These are phyloP conservation scores for Epicoccum nigrum DNA, from an alignment of 2,329 filamentous ascomycete genomes.

Conservation along the genomic window DNA sequence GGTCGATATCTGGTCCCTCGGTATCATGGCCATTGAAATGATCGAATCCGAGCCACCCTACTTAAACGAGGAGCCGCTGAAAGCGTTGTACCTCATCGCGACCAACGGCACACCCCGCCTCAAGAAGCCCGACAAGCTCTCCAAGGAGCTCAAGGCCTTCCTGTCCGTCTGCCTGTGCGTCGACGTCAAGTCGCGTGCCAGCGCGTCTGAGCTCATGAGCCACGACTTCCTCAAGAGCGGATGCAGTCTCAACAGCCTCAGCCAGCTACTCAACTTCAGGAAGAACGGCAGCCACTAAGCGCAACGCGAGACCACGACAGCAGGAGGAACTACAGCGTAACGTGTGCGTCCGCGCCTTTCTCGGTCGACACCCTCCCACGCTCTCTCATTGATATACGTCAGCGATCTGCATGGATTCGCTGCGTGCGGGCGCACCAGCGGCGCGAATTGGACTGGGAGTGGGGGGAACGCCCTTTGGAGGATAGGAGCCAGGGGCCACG, in stretches of 20 bases:
- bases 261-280: conserved; percentile 82
- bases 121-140: conserved; percentile 98
- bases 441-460: too few relatives aligned
- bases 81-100: conserved; percentile 95
- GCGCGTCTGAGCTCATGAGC: conserved; percentile 83
- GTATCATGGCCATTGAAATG: conserved; percentile 99
- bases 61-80: conserved; percentile 95
- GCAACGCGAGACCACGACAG: neutral
- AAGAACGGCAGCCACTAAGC: conserved; percentile 67
- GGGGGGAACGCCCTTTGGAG: neutral
- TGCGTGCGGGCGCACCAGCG: conserved; percentile 1
- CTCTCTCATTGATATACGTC: conserved; percentile 23
- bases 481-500: neutral
- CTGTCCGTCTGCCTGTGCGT: conserved; percentile 95
- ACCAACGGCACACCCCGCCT: conserved; percentile 95
- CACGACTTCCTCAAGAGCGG: conserved; percentile 96
- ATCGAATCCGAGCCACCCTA: conserved; percentile 98
- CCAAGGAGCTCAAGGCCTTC: conserved; percentile 97
- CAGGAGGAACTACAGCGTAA: neutral
- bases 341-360: conserved; percentile 9
- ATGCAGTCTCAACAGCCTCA: conserved; percentile 80
- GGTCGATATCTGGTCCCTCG: conserved; percentile 98
- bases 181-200: conserved; percentile 92
- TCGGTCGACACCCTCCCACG: conserved; percentile 40
- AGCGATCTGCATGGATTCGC: conserved; percentile 6